Evolutionary conservation across 108 stramenopile species (phyloP).

Genomic region (Aurantiochytrium sp.): DNA sequence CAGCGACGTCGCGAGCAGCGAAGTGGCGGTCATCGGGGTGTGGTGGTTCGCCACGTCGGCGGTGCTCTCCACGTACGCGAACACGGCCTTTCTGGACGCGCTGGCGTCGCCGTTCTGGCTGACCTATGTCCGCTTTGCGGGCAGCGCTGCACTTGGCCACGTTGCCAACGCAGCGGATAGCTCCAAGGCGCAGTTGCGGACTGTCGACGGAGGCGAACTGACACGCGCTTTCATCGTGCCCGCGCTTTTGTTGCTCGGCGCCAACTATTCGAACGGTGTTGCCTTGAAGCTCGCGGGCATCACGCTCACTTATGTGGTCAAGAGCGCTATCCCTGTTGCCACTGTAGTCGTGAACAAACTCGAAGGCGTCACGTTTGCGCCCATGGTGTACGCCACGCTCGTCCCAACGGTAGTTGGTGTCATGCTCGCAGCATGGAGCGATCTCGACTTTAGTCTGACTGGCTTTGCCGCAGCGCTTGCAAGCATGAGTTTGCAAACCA

Average conservation of each 20-base stretch:
- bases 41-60: slow-evolving; percentile 16
- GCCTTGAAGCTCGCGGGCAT: background rate
- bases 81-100: slow-evolving; percentile 4
- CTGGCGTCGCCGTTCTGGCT: background rate
- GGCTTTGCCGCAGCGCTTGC: background rate
- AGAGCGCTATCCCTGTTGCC: background rate
- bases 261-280: background rate
- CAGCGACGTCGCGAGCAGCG: too few species aligned
- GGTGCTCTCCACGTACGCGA: slow-evolving; percentile 3
- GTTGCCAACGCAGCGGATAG: background rate
- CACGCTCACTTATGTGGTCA: slow-evolving; percentile 3
- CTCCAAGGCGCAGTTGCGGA: background rate
- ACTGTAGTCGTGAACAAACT: background rate
- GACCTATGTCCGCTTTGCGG: background rate
- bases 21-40: background rate
- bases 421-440: background rate
- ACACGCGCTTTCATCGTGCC: background rate
- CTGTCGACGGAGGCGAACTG: background rate
- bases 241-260: background rate
- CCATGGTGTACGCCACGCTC: background rate
- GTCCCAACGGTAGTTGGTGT: background rate
- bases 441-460: background rate
- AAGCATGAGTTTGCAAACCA: background rate
- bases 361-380: background rate
- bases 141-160: background rate